Evolutionary conservation across 2,329 filamentous ascomycete genomes (phyloP), one percentile per base, ranked within the genome.

Genomic region (Alternaria sp.): DNA sequence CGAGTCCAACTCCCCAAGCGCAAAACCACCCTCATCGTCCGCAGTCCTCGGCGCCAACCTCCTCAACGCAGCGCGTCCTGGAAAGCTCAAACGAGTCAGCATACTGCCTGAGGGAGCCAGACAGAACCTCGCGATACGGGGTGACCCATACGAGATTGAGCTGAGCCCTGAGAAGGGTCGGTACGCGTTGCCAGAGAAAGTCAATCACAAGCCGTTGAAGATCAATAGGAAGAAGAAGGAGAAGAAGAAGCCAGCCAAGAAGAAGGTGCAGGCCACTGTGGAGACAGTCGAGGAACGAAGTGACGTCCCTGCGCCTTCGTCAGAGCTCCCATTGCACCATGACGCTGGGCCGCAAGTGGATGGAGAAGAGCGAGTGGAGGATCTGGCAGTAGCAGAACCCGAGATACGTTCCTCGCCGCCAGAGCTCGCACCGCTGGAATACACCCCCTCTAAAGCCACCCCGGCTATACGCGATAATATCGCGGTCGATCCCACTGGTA

Each of bases 41-140:
- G 68, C 72, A 12, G 61, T 71, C 10, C 37, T 62, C 12, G 70
- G 69, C 59, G 75, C 75, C 23, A 65, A 51, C 37, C 69, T 77
- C 4, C 70, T 79, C 30, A 79, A 79, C 60, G 68, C 71, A 18
- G 76, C 74, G 25, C 75, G 75, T 7, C 41, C 37, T 14, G 69
- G 72, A 18, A 73, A 72, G 55, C 70, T 77, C 46, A 70, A 65
- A 44, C 65, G 58, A 7, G 65, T 65, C 6, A 71, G 54, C 57
- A 55, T 69, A n/a, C n/a, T 53, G 3, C 47, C 57, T 9, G 56
- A 66, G 1, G 45, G 63, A 23, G 44, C 61, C 10, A 63, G 20
- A 2, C 55, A 53, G 43, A 51, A 70, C 11, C 56, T 65, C 7
- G 67, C 65, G 10, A 59, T 49, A 15, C 45, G 67, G 15, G 60